A percentile compares a stretch with the other conserved stretches of the same genome.
Conservation (phyloP, 306 rosid genomes). For the Glycine latifolia region DNA sequence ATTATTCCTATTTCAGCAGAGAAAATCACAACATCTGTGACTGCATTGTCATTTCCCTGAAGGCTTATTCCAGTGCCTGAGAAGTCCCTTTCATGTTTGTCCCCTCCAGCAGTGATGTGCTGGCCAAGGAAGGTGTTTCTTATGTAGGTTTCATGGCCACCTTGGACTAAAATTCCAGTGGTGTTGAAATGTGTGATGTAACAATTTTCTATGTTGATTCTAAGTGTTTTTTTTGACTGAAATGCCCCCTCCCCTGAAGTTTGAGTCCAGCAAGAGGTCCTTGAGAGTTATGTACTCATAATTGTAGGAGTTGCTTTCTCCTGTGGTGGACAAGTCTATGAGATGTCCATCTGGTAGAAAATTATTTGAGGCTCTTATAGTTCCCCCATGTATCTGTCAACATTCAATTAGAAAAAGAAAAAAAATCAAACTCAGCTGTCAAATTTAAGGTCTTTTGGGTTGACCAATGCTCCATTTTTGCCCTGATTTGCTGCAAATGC, state of each 20-base stretch:
- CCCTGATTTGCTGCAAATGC: conserved; percentile 27
- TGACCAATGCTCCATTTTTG: background rate
- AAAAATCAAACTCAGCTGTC: conserved; percentile 8
- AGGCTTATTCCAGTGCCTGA: conserved; percentile 83
- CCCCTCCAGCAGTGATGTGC: conserved; percentile 80
- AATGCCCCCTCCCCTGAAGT: conserved; percentile 85
- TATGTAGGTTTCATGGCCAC: conserved; percentile 87
- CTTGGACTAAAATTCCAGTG: conserved; percentile 66
- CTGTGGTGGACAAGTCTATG: conserved; percentile 65
- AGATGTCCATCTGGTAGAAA: conserved; percentile 69
- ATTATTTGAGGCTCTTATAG: conserved; percentile 67
- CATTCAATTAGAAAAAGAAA: conserved; percentile 14
- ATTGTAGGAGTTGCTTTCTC: conserved; percentile 58
- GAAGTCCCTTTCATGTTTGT: conserved; percentile 64
- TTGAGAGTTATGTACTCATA: conserved; percentile 79
- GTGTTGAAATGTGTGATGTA: conserved; percentile 86
- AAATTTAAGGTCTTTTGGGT: conserved; percentile 21
- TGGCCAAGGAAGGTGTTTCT: conserved; percentile 85
- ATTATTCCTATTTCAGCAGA: conserved; percentile 76
- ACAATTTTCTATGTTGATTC: conserved; percentile 82
- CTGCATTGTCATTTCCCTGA: conserved; percentile 78
- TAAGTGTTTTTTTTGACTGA: conserved; percentile 73
- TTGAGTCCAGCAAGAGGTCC: conserved; percentile 78
- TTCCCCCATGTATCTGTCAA: conserved; percentile 90
- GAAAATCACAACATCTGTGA: conserved; percentile 89